Base-by-base conservation (phyloP, 2,329 filamentous ascomycete genomes). In the Lachnellula suecica region DNA sequence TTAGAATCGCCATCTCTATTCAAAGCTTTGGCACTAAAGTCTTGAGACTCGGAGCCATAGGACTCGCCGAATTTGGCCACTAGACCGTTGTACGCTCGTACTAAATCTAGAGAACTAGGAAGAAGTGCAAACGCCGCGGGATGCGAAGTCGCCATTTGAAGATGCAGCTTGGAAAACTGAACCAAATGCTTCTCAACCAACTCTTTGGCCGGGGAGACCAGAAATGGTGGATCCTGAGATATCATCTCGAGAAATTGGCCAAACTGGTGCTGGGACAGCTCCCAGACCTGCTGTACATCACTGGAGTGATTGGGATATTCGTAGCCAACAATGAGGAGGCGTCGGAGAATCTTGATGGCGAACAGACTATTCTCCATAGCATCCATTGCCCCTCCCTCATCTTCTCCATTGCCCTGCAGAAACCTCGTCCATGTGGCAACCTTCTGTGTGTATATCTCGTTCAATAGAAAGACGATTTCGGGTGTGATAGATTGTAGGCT, bases 131-230 rank as follows among this genome's bases (percentile, higher is more conserved):
- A 97, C 49, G 91, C 89, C 3, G 88, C 85, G 1, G 92, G 85
- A 67, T 96, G 91, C 4, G 78, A 74, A 45, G 83, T 83, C 1
- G 90, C 84, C 86, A 97, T 93, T 51, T 91, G 86, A 35, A 95
- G 79, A 67, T 97, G 94, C 3, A 99, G 75, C 70, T 97, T 99
- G 3, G 92, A 86, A 45, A 97, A 86, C 66, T 97, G 92, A 38
- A 97, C 73, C 2, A 96, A 76, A 66, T 97, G 92, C 66, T 91
- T 95, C 59, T 89, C 88, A n/a, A 96, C 74, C 22, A 87, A 66
- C 31, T 79, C 80, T 53, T 82, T 80, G 22, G 84, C 79, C 4
- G 73, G 70, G 4, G 72, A 67, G 2, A 76, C 68, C 2, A 85
- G 71, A 2, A 81, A 69, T 5, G 74, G 71, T n/a, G 77, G 78